Base-by-base conservation (phyloP, 768 basidiomycete species). In the Dictyophora rubrovolvata region DNA sequence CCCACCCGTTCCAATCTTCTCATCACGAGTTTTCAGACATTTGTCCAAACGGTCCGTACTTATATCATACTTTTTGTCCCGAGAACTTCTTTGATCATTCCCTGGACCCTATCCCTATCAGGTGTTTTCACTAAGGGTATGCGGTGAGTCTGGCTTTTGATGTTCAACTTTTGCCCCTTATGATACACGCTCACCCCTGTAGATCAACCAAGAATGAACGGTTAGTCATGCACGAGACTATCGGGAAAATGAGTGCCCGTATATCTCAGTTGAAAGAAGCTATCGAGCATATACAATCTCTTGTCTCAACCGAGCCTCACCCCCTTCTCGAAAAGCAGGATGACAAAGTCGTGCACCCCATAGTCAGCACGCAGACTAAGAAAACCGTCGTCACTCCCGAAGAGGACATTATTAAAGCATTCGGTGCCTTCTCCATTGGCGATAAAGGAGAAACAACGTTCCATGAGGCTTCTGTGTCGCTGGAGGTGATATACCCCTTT, bases 251-350 rank as follows among this genome's bases (percentile, higher is more conserved):
- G 83, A 79, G 79, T 67, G 76, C 80, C 64, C 79, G 85, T 8
- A 85, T 87, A 52, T 78, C 83, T 35, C 82, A 85, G 64, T 74
- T 86, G 0, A 85, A 85, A 67, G 85, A 85, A 60, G 83, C 82
- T 0, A 70, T 87, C 8, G 81, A 83, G 5, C 79, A 82, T 34
- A 73, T 84, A 8, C 84, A 86, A 60, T 71, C 79, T 1, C 75
- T 77, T 7, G 72, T 80, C 2, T 83, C 83, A 0, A 73, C 75
- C 53, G 77, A 83, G 47, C 71, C 73, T 5, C 85, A 87, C 65
- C 81, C 85, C 2, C 71, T 87, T 0, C 73, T 86, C 14, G 33
- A 51, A 28, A 35, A 51, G 16, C 36, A 51, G 23, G 57, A 53
- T 20, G 57, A 51, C 21, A 48, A 59, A 20, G 33, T 20, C 28